phyloP scores from a whole-genome alignment of 768 basidiomycete genomes.

The Amanita jacksonii region DNA sequence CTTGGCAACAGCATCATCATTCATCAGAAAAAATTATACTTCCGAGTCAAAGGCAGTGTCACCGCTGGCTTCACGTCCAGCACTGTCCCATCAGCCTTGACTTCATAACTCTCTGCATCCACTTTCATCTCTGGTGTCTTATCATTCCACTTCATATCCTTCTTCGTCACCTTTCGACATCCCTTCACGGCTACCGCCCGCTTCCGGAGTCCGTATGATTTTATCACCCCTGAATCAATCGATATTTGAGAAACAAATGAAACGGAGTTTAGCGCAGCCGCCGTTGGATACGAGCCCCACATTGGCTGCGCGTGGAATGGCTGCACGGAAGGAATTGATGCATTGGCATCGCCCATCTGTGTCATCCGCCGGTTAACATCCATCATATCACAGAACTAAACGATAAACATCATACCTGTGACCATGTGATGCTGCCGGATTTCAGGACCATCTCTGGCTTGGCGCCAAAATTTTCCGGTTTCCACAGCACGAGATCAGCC shows the following conservation, averaged over 20 bases:
- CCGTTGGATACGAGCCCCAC: constrained; percentile 79
- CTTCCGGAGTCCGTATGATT: constrained; percentile 39
- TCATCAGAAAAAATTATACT: constrained; percentile 80
- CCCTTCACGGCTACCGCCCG: constrained; percentile 62
- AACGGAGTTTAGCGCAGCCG: constrained; percentile 79
- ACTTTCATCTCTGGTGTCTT: constrained; percentile 76
- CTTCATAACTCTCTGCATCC: constrained; percentile 89
- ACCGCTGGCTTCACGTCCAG: constrained; percentile 70
- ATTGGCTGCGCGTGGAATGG: constrained; percentile 81
- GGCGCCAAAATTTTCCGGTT: constrained; percentile 85
- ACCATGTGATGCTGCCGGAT: constrained; percentile 87
- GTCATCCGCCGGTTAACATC: constrained; percentile 3
- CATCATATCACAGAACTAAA: neutral
- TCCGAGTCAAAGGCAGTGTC: constrained; percentile 54
- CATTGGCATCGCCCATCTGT: constrained; percentile 96
- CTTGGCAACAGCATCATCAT: neutral
- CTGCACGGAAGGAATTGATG: constrained; percentile 91
- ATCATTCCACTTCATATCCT: constrained; percentile 91
- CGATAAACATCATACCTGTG: constrained; percentile 46
- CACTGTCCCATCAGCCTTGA: constrained; percentile 69
- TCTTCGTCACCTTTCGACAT: constrained; percentile 72
- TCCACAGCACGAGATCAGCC: constrained; percentile 95
- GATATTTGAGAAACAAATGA: constrained; percentile 78
- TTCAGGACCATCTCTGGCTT: constrained; percentile 95
- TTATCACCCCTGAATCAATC: constrained; percentile 45